phyloP scores from a whole-genome alignment of 345 rosid genomes.

The Salix koriyanagi region DNA sequence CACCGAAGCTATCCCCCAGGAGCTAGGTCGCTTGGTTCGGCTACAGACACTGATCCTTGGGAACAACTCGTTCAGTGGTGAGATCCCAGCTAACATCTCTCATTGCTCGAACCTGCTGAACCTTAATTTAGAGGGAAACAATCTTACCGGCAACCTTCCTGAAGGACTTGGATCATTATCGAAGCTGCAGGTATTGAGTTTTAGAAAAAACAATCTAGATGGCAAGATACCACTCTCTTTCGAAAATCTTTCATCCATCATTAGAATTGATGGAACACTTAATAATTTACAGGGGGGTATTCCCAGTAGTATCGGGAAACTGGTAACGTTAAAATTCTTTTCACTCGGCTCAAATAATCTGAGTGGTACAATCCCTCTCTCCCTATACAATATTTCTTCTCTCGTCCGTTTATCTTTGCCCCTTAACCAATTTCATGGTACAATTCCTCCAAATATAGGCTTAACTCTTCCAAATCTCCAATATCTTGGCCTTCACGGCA shows the following conservation, averaged over 20 bases:
- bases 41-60: background rate
- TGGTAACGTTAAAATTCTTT: slow-evolving; percentile 10
- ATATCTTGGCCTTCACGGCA: too few relatives aligned
- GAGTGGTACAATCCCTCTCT: background rate
- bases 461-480: too few relatives aligned
- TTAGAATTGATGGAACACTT: background rate
- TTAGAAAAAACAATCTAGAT: too few relatives aligned
- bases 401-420: background rate
- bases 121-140: slow-evolving; percentile 18
- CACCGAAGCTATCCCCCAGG: background rate
- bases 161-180: too few relatives aligned
- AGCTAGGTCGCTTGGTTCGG: slow-evolving; percentile 9
- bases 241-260: slow-evolving; percentile 18
- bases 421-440: slow-evolving; percentile 5
- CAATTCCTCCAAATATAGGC: too few relatives aligned
- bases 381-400: too few relatives aligned
- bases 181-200: too few relatives aligned
- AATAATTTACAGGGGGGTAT: slow-evolving; percentile 1
- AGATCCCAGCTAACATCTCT: slow-evolving; percentile 21
- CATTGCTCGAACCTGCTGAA: slow-evolving; percentile 17
- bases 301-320: slow-evolving; percentile 24
- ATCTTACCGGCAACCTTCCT: background rate
- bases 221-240: background rate
- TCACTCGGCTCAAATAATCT: background rate
- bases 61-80: background rate